Evolutionary conservation across 2,329 filamentous ascomycete species (phyloP).

Genomic region (Aureobasidium sp.): DNA sequence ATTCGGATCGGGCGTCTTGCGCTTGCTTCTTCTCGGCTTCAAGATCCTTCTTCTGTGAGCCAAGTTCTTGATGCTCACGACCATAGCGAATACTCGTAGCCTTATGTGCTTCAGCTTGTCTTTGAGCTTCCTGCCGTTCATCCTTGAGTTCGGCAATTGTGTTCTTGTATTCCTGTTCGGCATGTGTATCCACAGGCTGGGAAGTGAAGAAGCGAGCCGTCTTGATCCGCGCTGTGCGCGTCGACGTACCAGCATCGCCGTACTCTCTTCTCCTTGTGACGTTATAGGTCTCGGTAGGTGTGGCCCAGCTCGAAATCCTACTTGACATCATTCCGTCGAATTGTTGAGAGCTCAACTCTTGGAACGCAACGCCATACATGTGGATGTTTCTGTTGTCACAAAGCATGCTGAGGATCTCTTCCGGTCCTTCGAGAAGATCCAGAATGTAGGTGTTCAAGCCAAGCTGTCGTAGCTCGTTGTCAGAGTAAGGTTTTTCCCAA

Average conservation of each 20-base stretch:
- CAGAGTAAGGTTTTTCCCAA: conserved; percentile 48
- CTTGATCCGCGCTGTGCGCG: conserved; percentile 53
- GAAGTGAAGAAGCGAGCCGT: conserved; percentile 66
- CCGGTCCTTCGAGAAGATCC: conserved; percentile 72
- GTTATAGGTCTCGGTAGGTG: conserved; percentile 54
- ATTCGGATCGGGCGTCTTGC: conserved; percentile 55
- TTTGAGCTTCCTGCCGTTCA: conserved; percentile 32
- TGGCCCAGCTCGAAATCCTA: conserved; percentile 60
- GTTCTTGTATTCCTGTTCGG: conserved; percentile 52
- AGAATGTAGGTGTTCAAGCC: conserved; percentile 76
- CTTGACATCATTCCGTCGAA: conserved; percentile 56
- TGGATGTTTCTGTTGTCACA: conserved; percentile 66
- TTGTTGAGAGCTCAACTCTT: conserved; percentile 57
- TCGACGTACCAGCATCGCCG: conserved; percentile 63
- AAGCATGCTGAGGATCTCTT: conserved; percentile 78
- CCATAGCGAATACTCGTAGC: conserved; percentile 17
- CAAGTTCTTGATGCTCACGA: conserved; percentile 21
- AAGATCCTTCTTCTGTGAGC: conserved; percentile 28
- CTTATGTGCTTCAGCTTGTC: conserved; percentile 25
- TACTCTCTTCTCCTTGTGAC: conserved; percentile 72
- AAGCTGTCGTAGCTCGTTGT: conserved; percentile 45
- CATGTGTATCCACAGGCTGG: conserved; percentile 61
- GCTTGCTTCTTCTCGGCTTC: conserved; percentile 56
- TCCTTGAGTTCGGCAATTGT: conserved; percentile 37
- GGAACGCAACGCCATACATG: conserved; percentile 55